Conservation (phyloP, 2,329 filamentous ascomycete species). For the Botrytis byssoidea region DNA sequence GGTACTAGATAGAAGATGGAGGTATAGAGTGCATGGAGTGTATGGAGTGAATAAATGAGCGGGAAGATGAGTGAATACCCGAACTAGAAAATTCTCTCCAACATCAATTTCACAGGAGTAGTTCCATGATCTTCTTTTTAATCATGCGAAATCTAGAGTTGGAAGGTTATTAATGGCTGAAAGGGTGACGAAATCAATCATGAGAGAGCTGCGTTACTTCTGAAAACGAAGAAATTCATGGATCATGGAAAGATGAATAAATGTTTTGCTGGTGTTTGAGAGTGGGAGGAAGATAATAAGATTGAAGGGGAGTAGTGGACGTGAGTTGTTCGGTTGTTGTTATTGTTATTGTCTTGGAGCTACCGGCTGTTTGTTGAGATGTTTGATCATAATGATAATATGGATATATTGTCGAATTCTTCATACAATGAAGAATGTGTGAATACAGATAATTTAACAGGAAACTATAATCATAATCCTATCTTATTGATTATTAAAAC, state of each 20-base stretch:
- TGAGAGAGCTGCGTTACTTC: not conserved
- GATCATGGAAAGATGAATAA: not conserved
- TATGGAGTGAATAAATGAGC: not conserved
- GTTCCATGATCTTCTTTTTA: not conserved
- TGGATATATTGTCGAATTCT: too few relatives aligned
- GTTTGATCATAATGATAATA: not conserved
- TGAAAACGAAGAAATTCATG: not conserved
- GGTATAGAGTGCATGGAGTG: not conserved
- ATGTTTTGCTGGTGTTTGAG: not conserved
- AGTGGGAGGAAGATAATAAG: not conserved
- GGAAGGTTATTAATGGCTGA: not conserved
- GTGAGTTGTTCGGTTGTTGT: too few relatives aligned
- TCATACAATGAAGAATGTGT: too few relatives aligned
- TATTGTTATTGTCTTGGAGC: not conserved
- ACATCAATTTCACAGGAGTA: not conserved
- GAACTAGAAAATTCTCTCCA: not conserved
- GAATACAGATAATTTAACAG: too few relatives aligned
- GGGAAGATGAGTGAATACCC: not conserved
- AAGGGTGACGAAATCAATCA: fast-evolving
- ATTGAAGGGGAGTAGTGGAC: too few relatives aligned
- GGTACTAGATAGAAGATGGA: too few relatives aligned
- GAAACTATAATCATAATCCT: too few relatives aligned
- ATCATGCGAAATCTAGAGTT: not conserved
- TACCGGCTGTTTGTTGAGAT: not conserved
- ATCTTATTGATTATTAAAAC: too few relatives aligned